phyloP scores from a whole-genome alignment of 441 rosid genomes.

The Syzygium syzygioides region DNA sequence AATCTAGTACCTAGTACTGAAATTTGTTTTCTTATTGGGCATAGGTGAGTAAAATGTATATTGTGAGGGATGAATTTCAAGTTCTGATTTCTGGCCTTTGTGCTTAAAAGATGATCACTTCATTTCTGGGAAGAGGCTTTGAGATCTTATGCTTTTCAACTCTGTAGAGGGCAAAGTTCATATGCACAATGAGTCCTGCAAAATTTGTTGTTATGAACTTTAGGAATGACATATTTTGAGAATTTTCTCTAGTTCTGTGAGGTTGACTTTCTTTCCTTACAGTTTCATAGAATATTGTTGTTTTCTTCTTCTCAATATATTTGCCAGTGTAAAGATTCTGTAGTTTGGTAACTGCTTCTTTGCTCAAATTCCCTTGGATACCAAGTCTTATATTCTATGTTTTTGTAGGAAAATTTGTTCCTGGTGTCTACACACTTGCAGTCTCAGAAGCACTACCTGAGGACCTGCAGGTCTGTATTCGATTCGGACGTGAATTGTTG shows the following conservation, averaged over 20 bases:
- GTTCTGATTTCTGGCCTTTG: not conserved
- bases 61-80: not conserved
- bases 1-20: not conserved
- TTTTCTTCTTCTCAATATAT: not conserved
- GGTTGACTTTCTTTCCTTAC: not conserved
- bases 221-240: not conserved
- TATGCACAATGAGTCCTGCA: not conserved
- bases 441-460: slow-evolving; percentile 89
- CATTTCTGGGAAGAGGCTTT: not conserved
- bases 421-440: slow-evolving; percentile 94
- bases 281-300: not conserved
- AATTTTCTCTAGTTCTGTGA: not conserved
- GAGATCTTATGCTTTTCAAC: not conserved
- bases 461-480: slow-evolving; percentile 65
- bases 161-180: not conserved
- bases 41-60: not conserved
- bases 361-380: not conserved
- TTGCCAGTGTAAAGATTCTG: not conserved
- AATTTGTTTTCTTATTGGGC: not conserved
- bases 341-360: not conserved
- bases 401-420: slow-evolving; percentile 67
- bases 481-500: not conserved
- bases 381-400: not conserved
- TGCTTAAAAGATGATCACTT: not conserved
- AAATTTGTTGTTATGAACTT: not conserved